Percentiles rank a stretch among this genome's conserved stretches.
phyloP scores from a whole-genome alignment of 768 basidiomycete genomes.

The Psilocybe cyanescens region DNA sequence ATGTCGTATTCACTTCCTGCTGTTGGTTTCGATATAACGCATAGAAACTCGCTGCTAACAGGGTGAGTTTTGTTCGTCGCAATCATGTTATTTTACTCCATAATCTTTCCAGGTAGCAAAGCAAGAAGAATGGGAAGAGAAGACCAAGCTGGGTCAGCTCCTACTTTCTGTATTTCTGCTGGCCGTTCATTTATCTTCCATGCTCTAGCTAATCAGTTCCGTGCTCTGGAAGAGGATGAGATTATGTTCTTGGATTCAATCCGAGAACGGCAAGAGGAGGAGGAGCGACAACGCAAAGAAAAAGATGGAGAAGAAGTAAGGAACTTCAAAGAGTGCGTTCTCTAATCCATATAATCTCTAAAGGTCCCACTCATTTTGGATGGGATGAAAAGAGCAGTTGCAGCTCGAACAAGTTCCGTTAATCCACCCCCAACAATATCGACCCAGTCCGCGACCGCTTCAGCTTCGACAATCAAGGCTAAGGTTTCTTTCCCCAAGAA shows the following conservation, averaged over 20 bases:
- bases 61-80: conserved; percentile 46
- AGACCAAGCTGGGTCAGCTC: conserved; percentile 67
- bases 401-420: conserved; percentile 62
- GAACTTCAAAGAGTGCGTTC: conserved; percentile 72
- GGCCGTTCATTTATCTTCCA: conserved; percentile 11
- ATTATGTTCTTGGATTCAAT: conserved; percentile 88
- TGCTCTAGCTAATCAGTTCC: conserved; percentile 79
- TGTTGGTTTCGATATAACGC: conserved; percentile 44
- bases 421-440: conserved; percentile 47
- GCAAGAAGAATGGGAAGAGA: conserved; percentile 94
- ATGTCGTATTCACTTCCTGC: conserved; percentile 49
- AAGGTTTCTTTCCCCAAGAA: conserved; percentile 54
- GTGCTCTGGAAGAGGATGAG: conserved; percentile 88
- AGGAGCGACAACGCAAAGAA: conserved; percentile 75
- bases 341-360: neutral
- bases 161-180: conserved; percentile 2
- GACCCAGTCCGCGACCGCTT: conserved; percentile 26
- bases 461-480: conserved; percentile 26
- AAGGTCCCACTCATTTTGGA: conserved; percentile 6
- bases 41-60: conserved; percentile 91
- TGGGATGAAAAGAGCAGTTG: conserved; percentile 53
- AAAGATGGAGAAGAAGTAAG: conserved; percentile 81
- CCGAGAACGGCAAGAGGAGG: conserved; percentile 72
- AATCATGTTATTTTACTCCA: neutral
- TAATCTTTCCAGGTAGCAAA: conserved; percentile 66